phyloP scores from a whole-genome alignment of 2,329 filamentous ascomycete species.

The Fusarium lyarnte region DNA sequence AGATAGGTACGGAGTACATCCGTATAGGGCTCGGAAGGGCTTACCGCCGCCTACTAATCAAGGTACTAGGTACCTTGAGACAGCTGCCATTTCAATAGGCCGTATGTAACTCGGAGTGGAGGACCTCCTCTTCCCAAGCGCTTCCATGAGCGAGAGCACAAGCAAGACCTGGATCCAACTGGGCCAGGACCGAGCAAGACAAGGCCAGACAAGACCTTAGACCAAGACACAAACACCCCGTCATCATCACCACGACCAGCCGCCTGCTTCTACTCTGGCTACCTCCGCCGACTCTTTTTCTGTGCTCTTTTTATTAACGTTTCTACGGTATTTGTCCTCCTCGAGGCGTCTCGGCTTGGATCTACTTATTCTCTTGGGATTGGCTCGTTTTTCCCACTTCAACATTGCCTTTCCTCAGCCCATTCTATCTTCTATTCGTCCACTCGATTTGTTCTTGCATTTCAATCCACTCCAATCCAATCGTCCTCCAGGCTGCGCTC shows the following conservation, averaged over 20 bases:
- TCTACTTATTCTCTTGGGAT: slow-evolving; percentile 25
- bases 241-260: slow-evolving; percentile 34
- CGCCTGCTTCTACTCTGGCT: slow-evolving; percentile 22
- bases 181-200: slow-evolving; percentile 15
- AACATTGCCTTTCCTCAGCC: slow-evolving; percentile 28
- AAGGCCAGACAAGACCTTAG: slow-evolving; percentile 11
- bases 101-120: slow-evolving; percentile 15
- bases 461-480: slow-evolving; percentile 22
- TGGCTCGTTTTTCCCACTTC: slow-evolving; percentile 25
- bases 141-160: slow-evolving; percentile 25
- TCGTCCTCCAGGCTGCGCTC: slow-evolving; percentile 23
- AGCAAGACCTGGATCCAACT: slow-evolving; percentile 4
- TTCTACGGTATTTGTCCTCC: slow-evolving; percentile 8
- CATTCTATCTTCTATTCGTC: slow-evolving; percentile 20
- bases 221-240: slow-evolving; percentile 34
- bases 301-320: slow-evolving; percentile 12
- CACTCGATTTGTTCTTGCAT: slow-evolving; percentile 24
- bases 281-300: slow-evolving; percentile 13
- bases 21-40: not conserved
- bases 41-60: not conserved
- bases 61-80: slow-evolving; percentile 21
- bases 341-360: slow-evolving; percentile 12
- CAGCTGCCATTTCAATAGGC: slow-evolving; percentile 14
- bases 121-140: slow-evolving; percentile 38
- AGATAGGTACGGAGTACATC: slow-evolving; percentile 29